Evolutionary conservation across 2,329 filamentous ascomycete genomes (phyloP), one percentile per base, ranked within the genome.

Genomic region (Curvularia sp.): DNA sequence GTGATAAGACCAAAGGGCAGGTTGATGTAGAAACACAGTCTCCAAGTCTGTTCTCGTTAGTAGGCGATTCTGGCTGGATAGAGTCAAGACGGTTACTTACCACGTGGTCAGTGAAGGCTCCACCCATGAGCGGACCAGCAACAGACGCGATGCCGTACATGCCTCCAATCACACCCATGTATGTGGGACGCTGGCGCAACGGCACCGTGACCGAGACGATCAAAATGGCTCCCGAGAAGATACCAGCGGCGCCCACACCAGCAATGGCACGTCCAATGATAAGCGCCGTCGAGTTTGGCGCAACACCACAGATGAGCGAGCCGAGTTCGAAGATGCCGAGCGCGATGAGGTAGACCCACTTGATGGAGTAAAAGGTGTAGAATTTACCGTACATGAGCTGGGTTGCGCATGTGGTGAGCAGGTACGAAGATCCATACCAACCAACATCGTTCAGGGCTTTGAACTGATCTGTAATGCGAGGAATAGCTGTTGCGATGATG

Each of bases 211-310:
- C 77, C 18, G 78, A 74, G 22, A 84, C 74, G 60, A 83, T 83
- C 39, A 81, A 70, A 46, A 82, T 79, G 26, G 80, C 82, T 44
- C 82, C 83, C 22, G 71, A 74, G 66, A 81, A 83, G 59, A 85
- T 80, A 24, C 83, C 83, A 30, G 82, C 82, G 13, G 77, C 77
- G 4, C 83, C 83, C 0, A 84, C 65, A 53, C 83, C 83, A 28
- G 82, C 77, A 46, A 85, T 72, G 0, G 81, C 82, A 55, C 83
- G 78, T 9, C 83, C 83, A 42, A 84, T 72, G 64, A 85, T 84
- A 33, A 85, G 69, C 15, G 82, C 78, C 2, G 69, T 77, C 5
- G 80, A 82, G 62, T 78, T 82, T 12, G 82, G 82, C 7, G 83
- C 82, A 28, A 80, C 76, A 63, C 80, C 83, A 59, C 83, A 85